Percentiles rank a stretch among this genome's conserved stretches.
phyloP scores from a whole-genome alignment of 2,329 filamentous ascomycete species.

The Neodidymelliopsis sp. region DNA sequence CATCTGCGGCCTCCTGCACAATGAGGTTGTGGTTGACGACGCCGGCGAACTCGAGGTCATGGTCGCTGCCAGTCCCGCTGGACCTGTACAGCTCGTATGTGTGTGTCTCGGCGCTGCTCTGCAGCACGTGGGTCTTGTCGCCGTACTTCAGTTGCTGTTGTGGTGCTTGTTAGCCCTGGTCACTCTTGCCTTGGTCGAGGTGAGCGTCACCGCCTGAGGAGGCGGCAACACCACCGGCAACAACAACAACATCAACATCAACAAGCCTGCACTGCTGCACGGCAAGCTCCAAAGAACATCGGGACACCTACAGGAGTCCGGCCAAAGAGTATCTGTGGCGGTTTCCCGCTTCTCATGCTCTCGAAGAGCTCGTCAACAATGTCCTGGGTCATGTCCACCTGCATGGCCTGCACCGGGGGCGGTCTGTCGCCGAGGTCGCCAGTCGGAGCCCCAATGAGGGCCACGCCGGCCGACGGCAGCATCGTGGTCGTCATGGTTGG shows the following conservation, averaged over 20 bases:
- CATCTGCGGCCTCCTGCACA: slow-evolving; percentile 62
- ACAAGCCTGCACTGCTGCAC: slow-evolving; percentile 3
- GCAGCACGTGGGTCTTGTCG: slow-evolving; percentile 63
- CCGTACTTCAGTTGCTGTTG: slow-evolving; percentile 63
- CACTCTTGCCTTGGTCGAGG: slow-evolving; percentile 23
- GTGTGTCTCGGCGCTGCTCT: slow-evolving; percentile 61
- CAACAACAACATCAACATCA: slow-evolving; percentile 17
- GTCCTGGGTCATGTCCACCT: slow-evolving; percentile 51
- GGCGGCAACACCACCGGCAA: slow-evolving; percentile 17
- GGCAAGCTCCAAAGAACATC: slow-evolving; percentile 12
- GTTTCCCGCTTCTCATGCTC: slow-evolving; percentile 45
- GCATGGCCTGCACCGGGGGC: slow-evolving; percentile 50
- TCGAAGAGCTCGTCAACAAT: slow-evolving; percentile 52
- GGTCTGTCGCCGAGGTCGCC: slow-evolving; percentile 43
- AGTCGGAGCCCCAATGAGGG: slow-evolving; percentile 51
- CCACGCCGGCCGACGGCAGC: slow-evolving; percentile 41
- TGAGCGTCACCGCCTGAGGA: slow-evolving; percentile 16
- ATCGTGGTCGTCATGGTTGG: slow-evolving; percentile 41
- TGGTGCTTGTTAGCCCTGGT: slow-evolving; percentile 39
- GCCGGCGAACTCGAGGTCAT: slow-evolving; percentile 62
- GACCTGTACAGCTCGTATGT: slow-evolving; percentile 65
- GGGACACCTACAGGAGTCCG: slow-evolving; percentile 49
- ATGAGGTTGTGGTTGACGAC: slow-evolving; percentile 64
- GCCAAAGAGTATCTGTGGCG: slow-evolving; percentile 50
- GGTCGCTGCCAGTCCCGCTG: slow-evolving; percentile 48